These are phyloP conservation scores for Cenchrus purpureus DNA, from an alignment of 176 grass and related monocot species.

Conservation along the genomic window DNA sequence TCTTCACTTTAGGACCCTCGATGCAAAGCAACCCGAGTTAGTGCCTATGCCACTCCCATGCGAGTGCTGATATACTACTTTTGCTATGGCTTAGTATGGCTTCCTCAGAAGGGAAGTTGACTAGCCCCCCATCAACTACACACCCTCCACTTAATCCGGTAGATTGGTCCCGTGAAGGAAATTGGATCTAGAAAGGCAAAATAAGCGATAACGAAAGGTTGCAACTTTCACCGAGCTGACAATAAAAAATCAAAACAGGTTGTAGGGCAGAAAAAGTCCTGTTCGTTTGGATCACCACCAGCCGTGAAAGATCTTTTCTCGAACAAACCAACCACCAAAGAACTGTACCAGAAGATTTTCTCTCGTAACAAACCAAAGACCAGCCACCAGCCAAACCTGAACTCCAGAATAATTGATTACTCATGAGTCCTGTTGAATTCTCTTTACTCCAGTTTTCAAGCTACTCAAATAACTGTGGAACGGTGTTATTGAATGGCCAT, in stretches of 20 bases:
- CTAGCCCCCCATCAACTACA: not conserved
- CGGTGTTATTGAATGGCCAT: not conserved
- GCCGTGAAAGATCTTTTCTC: too few relatives aligned
- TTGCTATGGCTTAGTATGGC: not conserved
- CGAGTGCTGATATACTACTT: not conserved
- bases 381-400: too few relatives aligned
- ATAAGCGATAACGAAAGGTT: not conserved
- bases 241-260: not conserved
- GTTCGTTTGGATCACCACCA: too few relatives aligned
- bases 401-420: not conserved
- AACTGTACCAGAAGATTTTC: too few relatives aligned
- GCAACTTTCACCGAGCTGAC: not conserved
- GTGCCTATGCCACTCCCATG: too few relatives aligned
- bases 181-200: not conserved
- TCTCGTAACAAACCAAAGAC: too few relatives aligned
- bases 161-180: not conserved
- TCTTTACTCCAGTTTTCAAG: not conserved
- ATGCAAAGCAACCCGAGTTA: too few relatives aligned
- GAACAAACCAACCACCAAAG: too few relatives aligned
- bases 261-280: not conserved
- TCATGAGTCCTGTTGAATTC: not conserved
- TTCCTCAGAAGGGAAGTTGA: not conserved
- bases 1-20: not conserved
- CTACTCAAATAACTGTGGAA: not conserved
- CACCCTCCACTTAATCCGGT: not conserved